These are phyloP conservation scores for Isatis lusitanica DNA, from an alignment of 441 rosid species.

Conservation along the genomic window DNA sequence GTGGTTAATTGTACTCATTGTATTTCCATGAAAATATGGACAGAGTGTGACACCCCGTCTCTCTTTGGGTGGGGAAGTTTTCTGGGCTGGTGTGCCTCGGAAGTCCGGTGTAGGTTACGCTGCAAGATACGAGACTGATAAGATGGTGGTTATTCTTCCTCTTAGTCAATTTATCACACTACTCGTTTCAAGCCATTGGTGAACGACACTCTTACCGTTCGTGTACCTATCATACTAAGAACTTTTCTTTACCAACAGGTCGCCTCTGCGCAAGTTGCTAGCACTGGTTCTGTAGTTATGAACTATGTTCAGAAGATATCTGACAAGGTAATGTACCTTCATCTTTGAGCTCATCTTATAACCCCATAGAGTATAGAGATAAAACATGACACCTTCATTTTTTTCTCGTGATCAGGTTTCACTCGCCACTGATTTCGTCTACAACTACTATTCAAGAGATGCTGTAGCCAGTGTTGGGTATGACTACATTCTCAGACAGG, in stretches of 20 bases:
- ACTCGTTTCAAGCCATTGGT: not conserved
- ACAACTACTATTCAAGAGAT: constrained; percentile 81
- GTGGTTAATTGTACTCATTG: constrained; percentile 5
- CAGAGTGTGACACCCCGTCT: constrained; percentile 77
- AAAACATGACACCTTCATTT: not conserved
- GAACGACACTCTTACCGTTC: not conserved
- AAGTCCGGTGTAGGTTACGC: constrained; percentile 97
- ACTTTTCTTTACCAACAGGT: constrained; percentile 48
- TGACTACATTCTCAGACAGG: constrained; percentile 97
- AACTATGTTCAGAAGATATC: constrained; percentile 97
- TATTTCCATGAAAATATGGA: constrained; percentile 22
- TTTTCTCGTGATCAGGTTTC: constrained; percentile 61
- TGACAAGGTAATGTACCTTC: constrained; percentile 63
- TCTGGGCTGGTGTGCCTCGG: constrained; percentile 95
- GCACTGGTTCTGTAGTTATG: constrained; percentile 82
- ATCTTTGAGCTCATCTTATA: not conserved
- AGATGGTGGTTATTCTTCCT: constrained; percentile 70
- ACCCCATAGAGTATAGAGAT: not conserved
- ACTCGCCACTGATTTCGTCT: constrained; percentile 84
- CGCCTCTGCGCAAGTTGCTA: constrained; percentile 89
- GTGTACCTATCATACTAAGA: not conserved
- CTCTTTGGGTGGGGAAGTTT: constrained; percentile 89
- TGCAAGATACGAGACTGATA: constrained; percentile 85
- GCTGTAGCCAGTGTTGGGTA: constrained; percentile 88
- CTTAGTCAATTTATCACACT: not conserved